Evolutionary conservation across 805 yeast species (phyloP).

Genomic region (Yamadazyma philogaea): DNA sequence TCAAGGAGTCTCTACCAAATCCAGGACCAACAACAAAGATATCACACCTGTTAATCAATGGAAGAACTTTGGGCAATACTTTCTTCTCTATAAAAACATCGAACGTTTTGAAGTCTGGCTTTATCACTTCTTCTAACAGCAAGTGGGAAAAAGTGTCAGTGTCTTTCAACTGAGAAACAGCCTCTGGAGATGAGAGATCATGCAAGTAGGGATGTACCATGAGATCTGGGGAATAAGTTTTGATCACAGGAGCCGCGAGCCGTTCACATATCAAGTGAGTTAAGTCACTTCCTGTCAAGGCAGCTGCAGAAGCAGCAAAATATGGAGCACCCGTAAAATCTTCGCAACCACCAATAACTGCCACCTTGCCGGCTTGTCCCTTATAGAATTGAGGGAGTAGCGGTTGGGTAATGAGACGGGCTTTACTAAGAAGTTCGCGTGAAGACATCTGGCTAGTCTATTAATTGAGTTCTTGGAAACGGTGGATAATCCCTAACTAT

Average conservation of each 20-base stretch:
- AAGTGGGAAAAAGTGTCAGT: constrained; percentile 15
- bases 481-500: no score
- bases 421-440: constrained; percentile 47
- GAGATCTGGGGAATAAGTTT: constrained; percentile 83
- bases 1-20: constrained; percentile 73
- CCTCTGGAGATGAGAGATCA: constrained; percentile 36
- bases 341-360: constrained; percentile 89
- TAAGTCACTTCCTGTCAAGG: constrained; percentile 82
- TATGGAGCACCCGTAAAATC: constrained; percentile 98
- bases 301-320: constrained; percentile 82
- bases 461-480: neutral
- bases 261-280: constrained; percentile 86
- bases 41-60: constrained; percentile 64
- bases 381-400: constrained; percentile 68
- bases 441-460: neutral
- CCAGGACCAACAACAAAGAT: constrained; percentile 92
- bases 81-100: constrained; percentile 36
- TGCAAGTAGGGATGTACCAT: constrained; percentile 93
- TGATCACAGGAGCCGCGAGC: constrained; percentile 75
- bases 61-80: constrained; percentile 54
- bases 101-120: constrained; percentile 18
- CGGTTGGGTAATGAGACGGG: constrained; percentile 70
- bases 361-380: constrained; percentile 88
- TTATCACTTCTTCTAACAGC: constrained; percentile 22
- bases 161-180: constrained; percentile 19